phyloP scores from a whole-genome alignment of 2,329 filamentous ascomycete species.

The Chrysosporium queenslandicum region DNA sequence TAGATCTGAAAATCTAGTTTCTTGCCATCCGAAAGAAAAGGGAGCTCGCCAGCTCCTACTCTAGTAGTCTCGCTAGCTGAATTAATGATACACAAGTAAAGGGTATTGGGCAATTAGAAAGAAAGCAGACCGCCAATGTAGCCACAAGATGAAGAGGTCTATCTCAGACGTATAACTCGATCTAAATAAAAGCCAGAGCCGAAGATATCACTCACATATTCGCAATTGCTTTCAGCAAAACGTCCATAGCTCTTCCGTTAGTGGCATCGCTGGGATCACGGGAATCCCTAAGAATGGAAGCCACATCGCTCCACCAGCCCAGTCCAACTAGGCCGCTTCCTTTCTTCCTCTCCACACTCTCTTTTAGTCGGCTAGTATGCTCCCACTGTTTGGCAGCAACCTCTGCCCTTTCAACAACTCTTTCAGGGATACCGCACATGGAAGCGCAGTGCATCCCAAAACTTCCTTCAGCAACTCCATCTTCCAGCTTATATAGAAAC shows the following conservation, averaged over 20 bases:
- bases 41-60: not conserved
- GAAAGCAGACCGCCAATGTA: not conserved
- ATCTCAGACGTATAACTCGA: not conserved
- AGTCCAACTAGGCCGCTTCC: conserved; percentile 72
- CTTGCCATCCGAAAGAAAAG: not conserved
- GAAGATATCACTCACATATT: conserved; percentile 34
- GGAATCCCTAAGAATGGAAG: conserved; percentile 57
- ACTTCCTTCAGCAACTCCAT: conserved; percentile 87
- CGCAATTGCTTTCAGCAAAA: conserved; percentile 49
- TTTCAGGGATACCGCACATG: conserved; percentile 86
- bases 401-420: conserved; percentile 78
- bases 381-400: conserved; percentile 87
- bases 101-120: not conserved
- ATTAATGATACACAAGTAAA: not conserved
- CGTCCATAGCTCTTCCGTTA: conserved; percentile 45
- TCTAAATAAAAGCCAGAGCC: not conserved
- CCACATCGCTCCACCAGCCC: conserved; percentile 78
- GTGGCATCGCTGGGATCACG: conserved; percentile 30
- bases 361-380: conserved; percentile 81
- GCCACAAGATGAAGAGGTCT: not conserved
- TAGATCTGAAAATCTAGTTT: not conserved
- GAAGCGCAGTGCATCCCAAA: conserved; percentile 98
- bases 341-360: conserved; percentile 72
- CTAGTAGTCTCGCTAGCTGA: not conserved
- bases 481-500: conserved; percentile 88